These are phyloP conservation scores for Teratosphaeria nubilosa DNA, from an alignment of 2,329 filamentous ascomycete genomes.

Conservation along the genomic window DNA sequence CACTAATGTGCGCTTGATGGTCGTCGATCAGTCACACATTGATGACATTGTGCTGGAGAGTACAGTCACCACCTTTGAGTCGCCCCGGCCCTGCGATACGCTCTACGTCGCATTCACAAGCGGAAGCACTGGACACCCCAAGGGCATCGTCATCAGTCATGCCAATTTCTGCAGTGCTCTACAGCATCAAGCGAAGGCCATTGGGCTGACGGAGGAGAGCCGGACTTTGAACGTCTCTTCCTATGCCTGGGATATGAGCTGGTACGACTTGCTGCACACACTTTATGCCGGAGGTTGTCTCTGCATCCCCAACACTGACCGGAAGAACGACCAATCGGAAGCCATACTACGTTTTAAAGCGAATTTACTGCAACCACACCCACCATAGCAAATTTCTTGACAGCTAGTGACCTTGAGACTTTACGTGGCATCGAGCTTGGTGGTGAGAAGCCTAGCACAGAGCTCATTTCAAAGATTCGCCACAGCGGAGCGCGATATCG, in stretches of 20 bases:
- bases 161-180: background rate
- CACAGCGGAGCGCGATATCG: background rate
- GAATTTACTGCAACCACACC: no score
- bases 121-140: background rate
- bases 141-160: background rate
- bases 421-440: background rate
- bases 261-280: background rate
- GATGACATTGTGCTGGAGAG: no score
- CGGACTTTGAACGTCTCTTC: background rate
- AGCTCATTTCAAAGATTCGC: background rate
- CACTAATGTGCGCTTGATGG: no score
- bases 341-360: background rate
- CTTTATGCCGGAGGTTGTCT: background rate
- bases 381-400: no score
- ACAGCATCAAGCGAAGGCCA: background rate
- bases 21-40: no score
- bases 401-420: no score
- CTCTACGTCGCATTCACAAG: background rate
- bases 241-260: background rate
- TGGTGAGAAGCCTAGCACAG: background rate
- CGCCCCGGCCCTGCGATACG: background rate
- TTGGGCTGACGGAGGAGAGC: background rate
- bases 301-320: background rate
- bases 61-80: background rate
- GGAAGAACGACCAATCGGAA: background rate